Conservation (phyloP, 768 basidiomycete species). For the Rhizopogon roseolus region DNA sequence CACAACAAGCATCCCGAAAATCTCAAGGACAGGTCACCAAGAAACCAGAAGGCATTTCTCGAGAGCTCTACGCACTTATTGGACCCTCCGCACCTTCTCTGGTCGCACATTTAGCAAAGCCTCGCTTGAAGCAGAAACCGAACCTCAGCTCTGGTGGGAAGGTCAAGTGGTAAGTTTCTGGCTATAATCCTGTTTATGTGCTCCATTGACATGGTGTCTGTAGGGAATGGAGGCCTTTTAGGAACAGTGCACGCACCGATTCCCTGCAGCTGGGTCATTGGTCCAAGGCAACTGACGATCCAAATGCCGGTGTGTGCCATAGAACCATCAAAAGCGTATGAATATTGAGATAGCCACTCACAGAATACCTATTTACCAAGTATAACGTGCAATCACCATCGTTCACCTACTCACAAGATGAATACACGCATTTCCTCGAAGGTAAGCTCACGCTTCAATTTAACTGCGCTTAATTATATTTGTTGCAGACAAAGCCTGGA, state of each 20-base stretch:
- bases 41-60: conserved; percentile 87
- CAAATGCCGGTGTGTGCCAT: conserved; percentile 44
- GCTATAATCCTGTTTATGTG: neutral
- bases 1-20: conserved; percentile 48
- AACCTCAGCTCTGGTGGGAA: conserved; percentile 58
- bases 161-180: conserved; percentile 61
- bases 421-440: conserved; percentile 77
- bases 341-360: neutral
- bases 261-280: conserved; percentile 76
- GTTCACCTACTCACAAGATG: conserved; percentile 78
- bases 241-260: conserved; percentile 66
- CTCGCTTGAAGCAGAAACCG: conserved; percentile 83
- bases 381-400: conserved; percentile 68
- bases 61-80: conserved; percentile 91
- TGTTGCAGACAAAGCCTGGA: conserved; percentile 72
- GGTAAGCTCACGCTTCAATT: conserved; percentile 36
- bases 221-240: conserved; percentile 77
- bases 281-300: conserved; percentile 60
- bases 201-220: neutral
- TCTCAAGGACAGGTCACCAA: conserved; percentile 31
- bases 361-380: conserved; percentile 78
- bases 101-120: conserved; percentile 73
- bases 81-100: conserved; percentile 90
- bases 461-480: neutral
- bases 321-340: neutral